Percentiles rank a stretch among this genome's conserved stretches.
phyloP scores from a whole-genome alignment of 805 yeast genomes.

The Candida sanyiensis region DNA sequence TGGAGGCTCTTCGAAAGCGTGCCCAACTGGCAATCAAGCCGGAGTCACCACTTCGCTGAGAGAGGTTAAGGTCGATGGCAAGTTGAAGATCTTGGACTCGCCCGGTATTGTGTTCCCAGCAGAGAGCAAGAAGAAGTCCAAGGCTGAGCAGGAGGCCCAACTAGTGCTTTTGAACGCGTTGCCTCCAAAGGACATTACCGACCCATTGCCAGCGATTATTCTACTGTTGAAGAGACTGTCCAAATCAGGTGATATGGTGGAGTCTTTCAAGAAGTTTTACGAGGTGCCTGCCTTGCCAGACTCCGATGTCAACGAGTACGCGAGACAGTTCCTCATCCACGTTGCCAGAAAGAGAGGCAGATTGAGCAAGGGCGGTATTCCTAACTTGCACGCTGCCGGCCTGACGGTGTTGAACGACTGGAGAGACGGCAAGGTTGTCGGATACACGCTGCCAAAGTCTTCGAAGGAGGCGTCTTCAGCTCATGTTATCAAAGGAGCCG shows the following conservation, averaged over 20 bases:
- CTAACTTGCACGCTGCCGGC: slow-evolving; percentile 84
- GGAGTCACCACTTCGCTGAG: slow-evolving; percentile 92
- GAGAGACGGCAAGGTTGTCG: slow-evolving; percentile 92
- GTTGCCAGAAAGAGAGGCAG: slow-evolving; percentile 92
- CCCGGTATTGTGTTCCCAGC: slow-evolving; percentile 97
- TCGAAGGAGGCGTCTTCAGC: slow-evolving; percentile 37
- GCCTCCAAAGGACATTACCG: slow-evolving; percentile 79
- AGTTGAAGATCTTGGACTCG: slow-evolving; percentile 83
- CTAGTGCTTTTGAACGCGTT: slow-evolving; percentile 82
- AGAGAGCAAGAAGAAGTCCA: slow-evolving; percentile 47
- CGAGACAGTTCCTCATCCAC: slow-evolving; percentile 83
- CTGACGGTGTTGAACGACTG: slow-evolving; percentile 81
- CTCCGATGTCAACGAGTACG: slow-evolving; percentile 64
- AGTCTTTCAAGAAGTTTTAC: slow-evolving; percentile 66
- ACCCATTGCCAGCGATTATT: slow-evolving; percentile 78
- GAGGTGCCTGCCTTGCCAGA: slow-evolving; percentile 77
- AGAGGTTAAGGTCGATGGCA: slow-evolving; percentile 87
- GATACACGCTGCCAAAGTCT: slow-evolving; percentile 79
- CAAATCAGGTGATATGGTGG: slow-evolving; percentile 70
- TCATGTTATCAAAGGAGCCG: slow-evolving; percentile 23
- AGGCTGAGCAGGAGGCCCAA: slow-evolving; percentile 76
- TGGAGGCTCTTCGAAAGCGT: slow-evolving; percentile 64
- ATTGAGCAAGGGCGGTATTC: slow-evolving; percentile 87
- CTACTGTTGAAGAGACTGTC: slow-evolving; percentile 71
- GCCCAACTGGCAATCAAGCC: slow-evolving; percentile 97